Base-by-base conservation (phyloP, 768 basidiomycete species). In the Suillus occidentalis region DNA sequence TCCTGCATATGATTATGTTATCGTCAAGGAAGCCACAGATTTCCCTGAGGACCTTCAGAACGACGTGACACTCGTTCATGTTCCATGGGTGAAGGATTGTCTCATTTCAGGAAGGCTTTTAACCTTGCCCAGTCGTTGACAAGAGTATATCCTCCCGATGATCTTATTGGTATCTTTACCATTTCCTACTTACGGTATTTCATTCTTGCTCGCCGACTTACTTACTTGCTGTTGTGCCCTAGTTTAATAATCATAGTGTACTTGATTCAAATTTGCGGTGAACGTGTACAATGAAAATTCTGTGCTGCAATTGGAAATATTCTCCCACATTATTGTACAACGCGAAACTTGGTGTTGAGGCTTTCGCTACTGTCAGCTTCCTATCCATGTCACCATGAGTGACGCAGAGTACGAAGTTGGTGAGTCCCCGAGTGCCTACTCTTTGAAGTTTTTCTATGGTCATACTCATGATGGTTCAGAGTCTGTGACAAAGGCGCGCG, bases 21-120 rank as follows among this genome's bases (percentile, higher is more conserved):
- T 95, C 61, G 81, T 88, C 65, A 84, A 85, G 67, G 86, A 89
- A 39, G 72, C 66, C 58, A 71, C 75, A 14, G 77, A 78, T 43
- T 76, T 73, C 58, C 67, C 67, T 37, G 66, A 72, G 9, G 69
- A 75, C 47, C 68, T 76, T 47, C 68, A 68, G 66, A 28, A 56
- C 39, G 71, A 71, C 25, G 79, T 71, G 28, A 80, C 77, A 20
- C 77, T 76, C 47, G 87, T 88, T 18, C 77, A 82, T 64, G 85
- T 91, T 77, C 71, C 75, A 20, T 94, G 91, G 91, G 84, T 94
- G 47, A 95, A 94, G 74, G 85, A 91, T 56, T 89, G 90, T 70
- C 77, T 94, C 37, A 83, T 91, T 65, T 83, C 89, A 18, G 87
- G 89, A 16, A 79, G 87, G 39, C 71, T 85, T 34, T 72, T 84